These are phyloP conservation scores for Gremmenia infestans DNA, from an alignment of 2,329 filamentous ascomycete species.

Conservation along the genomic window DNA sequence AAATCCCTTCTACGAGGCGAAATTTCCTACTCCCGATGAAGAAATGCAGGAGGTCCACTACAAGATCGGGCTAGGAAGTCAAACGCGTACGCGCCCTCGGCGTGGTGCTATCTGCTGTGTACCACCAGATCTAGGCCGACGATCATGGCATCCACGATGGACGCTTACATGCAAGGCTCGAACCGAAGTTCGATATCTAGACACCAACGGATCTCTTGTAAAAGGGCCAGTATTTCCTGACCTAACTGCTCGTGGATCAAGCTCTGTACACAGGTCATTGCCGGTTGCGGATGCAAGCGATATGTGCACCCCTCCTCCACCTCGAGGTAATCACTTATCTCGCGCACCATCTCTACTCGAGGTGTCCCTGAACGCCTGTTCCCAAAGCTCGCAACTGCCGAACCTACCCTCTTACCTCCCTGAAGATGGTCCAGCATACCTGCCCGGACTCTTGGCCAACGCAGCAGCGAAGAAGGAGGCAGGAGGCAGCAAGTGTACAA, in stretches of 20 bases:
- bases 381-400: conserved; percentile 19
- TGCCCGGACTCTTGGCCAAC: conserved; percentile 18
- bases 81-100: conserved; percentile 5
- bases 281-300: conserved; percentile 17
- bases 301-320: conserved; percentile 16
- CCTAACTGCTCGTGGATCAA: not conserved
- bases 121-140: not conserved
- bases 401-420: conserved; percentile 19
- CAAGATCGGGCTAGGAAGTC: conserved; percentile 10
- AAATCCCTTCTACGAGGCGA: conserved; percentile 54
- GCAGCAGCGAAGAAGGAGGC: conserved; percentile 39
- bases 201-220: conserved; percentile 21
- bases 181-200: conserved; percentile 28
- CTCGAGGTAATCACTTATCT: conserved; percentile 16
- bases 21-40: conserved; percentile 11
- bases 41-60: conserved; percentile 6
- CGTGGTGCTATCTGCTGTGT: not conserved
- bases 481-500: conserved; percentile 48
- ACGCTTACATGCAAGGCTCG: conserved; percentile 24
- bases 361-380: conserved; percentile 26
- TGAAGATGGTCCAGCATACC: conserved; percentile 19
- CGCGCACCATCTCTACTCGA: conserved; percentile 29
- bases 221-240: conserved; percentile 26
- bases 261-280: conserved; percentile 4
- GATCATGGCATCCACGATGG: conserved; percentile 23